Evolutionary conservation across 2,329 filamentous ascomycete species (phyloP).

Genomic region (Cyclaneusma minus): DNA sequence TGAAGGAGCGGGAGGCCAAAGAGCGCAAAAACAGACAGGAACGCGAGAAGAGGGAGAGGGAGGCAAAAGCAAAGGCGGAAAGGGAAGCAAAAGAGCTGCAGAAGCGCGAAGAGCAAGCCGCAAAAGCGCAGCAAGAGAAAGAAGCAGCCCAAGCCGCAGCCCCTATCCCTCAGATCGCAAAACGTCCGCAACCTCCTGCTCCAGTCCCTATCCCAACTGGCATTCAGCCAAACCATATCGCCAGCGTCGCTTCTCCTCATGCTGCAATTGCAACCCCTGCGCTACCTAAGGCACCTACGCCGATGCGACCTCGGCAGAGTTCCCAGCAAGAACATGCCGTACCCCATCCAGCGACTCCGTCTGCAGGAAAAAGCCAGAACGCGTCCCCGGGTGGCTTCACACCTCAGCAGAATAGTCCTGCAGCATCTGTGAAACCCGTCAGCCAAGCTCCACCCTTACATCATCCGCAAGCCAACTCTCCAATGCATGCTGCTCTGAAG

Average conservation of each 20-base stretch:
- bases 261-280: slow-evolving; percentile 65
- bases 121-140: slow-evolving; percentile 23
- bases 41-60: slow-evolving; percentile 42
- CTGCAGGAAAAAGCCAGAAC: slow-evolving; percentile 38
- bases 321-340: slow-evolving; percentile 65
- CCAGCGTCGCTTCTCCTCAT: slow-evolving; percentile 60
- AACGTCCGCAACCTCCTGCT: slow-evolving; percentile 24
- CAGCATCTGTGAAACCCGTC: slow-evolving; percentile 43
- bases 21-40: slow-evolving; percentile 43
- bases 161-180: slow-evolving; percentile 24
- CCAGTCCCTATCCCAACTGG: slow-evolving; percentile 35
- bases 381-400: slow-evolving; percentile 44
- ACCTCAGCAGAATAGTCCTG: slow-evolving; percentile 49
- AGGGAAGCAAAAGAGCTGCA: slow-evolving; percentile 31
- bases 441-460: slow-evolving; percentile 33
- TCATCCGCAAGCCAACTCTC: slow-evolving; percentile 49
- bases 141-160: slow-evolving; percentile 22
- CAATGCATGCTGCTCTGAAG: slow-evolving; percentile 38
- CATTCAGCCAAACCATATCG: slow-evolving; percentile 40
- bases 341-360: slow-evolving; percentile 55
- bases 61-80: slow-evolving; percentile 28
- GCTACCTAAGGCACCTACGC: slow-evolving; percentile 68
- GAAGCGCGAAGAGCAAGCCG: slow-evolving; percentile 26
- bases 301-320: slow-evolving; percentile 57
- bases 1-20: slow-evolving; percentile 38